Percentiles rank a stretch among this genome's conserved stretches.
Conservation (phyloP, 305 asterid species). For the Solanum hybrid region DNA sequence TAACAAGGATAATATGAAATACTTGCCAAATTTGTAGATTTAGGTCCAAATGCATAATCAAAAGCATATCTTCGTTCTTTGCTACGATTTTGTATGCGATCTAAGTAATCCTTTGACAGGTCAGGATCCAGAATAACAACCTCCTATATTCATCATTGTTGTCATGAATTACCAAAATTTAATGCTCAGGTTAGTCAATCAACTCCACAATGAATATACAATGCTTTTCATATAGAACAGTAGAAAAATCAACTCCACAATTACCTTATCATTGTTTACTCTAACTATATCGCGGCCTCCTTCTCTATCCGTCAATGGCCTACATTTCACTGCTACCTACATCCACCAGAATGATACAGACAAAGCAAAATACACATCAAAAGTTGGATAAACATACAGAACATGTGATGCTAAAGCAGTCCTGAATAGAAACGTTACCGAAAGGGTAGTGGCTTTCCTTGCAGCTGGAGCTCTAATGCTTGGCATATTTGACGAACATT, state of each 20-base stretch:
- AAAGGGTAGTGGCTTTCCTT: slow-evolving; percentile 68
- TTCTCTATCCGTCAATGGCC: slow-evolving; percentile 72
- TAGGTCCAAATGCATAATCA: slow-evolving; percentile 80
- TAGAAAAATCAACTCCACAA: neutral
- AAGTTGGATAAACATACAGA: neutral
- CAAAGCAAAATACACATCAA: neutral
- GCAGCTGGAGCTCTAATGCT: slow-evolving; percentile 74
- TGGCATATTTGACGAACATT: slow-evolving; percentile 57
- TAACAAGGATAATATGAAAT: neutral
- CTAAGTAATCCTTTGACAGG: slow-evolving; percentile 81
- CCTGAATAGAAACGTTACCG: slow-evolving; percentile 29
- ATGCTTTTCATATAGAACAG: neutral
- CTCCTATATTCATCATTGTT: slow-evolving; percentile 48
- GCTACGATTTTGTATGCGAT: slow-evolving; percentile 71
- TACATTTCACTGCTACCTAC: slow-evolving; percentile 86
- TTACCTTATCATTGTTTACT: slow-evolving; percentile 66
- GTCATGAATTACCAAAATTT: slow-evolving; percentile 10
- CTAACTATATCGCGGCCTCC: slow-evolving; percentile 70
- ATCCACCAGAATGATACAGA: slow-evolving; percentile 3
- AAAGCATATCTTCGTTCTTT: slow-evolving; percentile 73
- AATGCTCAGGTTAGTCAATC: slow-evolving; percentile 2
- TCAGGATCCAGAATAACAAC: slow-evolving; percentile 90
- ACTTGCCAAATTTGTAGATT: slow-evolving; percentile 59
- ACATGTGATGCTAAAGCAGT: neutral
- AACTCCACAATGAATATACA: neutral